Conservation (phyloP, 2,329 filamentous ascomycete species). For the Mollisia scopiformis region DNA sequence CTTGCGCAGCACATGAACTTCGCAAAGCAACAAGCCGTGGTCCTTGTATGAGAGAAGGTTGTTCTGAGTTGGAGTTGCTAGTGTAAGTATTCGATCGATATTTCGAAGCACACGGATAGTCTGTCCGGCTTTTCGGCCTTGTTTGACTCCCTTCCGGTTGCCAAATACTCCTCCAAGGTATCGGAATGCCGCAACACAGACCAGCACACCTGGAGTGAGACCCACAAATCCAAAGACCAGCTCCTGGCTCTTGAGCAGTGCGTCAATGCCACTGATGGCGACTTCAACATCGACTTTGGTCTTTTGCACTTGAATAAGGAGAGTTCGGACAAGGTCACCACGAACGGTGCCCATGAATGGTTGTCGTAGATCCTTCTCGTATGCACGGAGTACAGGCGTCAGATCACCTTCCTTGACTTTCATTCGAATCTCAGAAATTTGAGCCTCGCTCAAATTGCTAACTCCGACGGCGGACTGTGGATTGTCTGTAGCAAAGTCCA, state of each 20-base stretch:
- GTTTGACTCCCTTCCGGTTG: constrained; percentile 68
- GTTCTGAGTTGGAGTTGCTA: constrained; percentile 69
- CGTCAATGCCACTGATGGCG: constrained; percentile 93
- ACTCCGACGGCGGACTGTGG: constrained; percentile 60
- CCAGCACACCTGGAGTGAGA: constrained; percentile 88
- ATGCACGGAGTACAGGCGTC: constrained; percentile 87
- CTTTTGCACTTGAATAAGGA: constrained; percentile 97
- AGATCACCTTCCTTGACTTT: constrained; percentile 92
- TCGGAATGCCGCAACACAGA: constrained; percentile 73
- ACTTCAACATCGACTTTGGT: constrained; percentile 98
- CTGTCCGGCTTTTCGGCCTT: constrained; percentile 67
- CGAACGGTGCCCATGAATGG: constrained; percentile 82
- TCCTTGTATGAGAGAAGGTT: constrained; percentile 88
- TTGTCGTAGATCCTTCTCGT: constrained; percentile 82
- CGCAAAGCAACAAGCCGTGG: constrained; percentile 86
- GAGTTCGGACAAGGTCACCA: constrained; percentile 85
- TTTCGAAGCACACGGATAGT: constrained; percentile 82
- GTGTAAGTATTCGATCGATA: constrained; percentile 79
- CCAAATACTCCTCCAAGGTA: constrained; percentile 75
- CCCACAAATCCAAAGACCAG: constrained; percentile 97
- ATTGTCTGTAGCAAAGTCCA: constrained; percentile 90
- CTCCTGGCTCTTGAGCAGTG: constrained; percentile 92
- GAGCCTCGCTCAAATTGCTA: constrained; percentile 60
- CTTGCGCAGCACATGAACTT: constrained; percentile 80
- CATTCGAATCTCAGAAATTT: constrained; percentile 74